Conservation (phyloP, 306 rosid genomes). For the Mucuna pruriens region DNA sequence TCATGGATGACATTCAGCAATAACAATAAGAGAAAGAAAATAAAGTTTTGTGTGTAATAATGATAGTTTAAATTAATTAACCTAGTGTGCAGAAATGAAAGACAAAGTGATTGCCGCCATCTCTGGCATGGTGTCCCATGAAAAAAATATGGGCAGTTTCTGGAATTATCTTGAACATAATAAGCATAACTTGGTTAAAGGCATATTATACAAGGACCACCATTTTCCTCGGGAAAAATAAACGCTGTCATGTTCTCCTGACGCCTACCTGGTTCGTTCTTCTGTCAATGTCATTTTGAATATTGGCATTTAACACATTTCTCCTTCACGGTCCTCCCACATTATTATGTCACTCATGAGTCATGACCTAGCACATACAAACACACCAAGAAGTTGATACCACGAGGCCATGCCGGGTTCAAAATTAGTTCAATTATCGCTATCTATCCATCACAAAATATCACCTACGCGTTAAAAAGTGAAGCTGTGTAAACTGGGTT, state of each 20-base stretch:
- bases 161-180: background rate
- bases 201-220: slow-evolving; percentile 5
- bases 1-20: too few relatives aligned
- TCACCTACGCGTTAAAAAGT: background rate
- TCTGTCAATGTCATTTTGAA: slow-evolving; percentile 19
- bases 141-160: background rate
- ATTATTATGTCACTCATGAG: background rate
- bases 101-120: background rate
- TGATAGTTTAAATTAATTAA: background rate
- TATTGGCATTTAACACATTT: background rate
- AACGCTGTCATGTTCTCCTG: background rate
- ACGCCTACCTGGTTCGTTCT: background rate
- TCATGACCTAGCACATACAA: background rate
- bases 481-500: too few relatives aligned
- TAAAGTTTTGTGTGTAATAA: background rate
- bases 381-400: background rate
- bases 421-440: background rate
- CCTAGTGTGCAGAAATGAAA: background rate
- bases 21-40: too few relatives aligned
- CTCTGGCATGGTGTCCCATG: background rate
- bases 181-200: background rate
- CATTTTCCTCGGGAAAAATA: background rate
- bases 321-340: background rate
- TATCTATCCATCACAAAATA: background rate
- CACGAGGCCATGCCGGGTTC: background rate